Evolutionary conservation across 176 grass and related monocot genomes (phyloP).

Genomic region (Ananas comosus): DNA sequence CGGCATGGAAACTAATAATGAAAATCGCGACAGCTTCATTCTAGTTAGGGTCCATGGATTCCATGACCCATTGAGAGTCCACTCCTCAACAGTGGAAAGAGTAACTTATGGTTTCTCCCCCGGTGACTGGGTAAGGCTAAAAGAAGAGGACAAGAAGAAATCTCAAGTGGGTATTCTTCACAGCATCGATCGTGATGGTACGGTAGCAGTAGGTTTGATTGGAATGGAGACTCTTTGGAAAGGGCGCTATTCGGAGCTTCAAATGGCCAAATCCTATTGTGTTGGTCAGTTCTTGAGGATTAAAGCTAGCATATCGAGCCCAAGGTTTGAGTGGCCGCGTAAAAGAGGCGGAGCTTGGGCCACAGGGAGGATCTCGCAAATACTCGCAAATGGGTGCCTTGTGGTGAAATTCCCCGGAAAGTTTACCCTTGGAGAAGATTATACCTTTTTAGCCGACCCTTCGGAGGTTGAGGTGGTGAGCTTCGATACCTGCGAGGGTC

Average conservation of each 20-base stretch:
- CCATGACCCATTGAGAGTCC: slow-evolving; percentile 66
- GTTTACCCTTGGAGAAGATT: slow-evolving; percentile 54
- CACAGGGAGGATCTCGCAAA: slow-evolving; percentile 54
- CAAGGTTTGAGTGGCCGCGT: slow-evolving; percentile 76
- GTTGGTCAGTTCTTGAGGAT: slow-evolving; percentile 79
- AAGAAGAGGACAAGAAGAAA: slow-evolving; percentile 54
- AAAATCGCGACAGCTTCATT: slow-evolving; percentile 36
- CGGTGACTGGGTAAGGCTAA: slow-evolving; percentile 77
- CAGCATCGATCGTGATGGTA: slow-evolving; percentile 52
- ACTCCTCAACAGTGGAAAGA: slow-evolving; percentile 48
- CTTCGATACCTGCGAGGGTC: slow-evolving; percentile 74
- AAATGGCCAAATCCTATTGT: slow-evolving; percentile 79
- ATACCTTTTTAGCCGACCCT: slow-evolving; percentile 63
- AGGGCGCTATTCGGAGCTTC: slow-evolving; percentile 62
- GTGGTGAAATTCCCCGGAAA: slow-evolving; percentile 69
- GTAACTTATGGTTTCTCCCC: slow-evolving; percentile 61
- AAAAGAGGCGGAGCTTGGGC: slow-evolving; percentile 48
- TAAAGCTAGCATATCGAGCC: slow-evolving; percentile 32
- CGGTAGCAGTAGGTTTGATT: slow-evolving; percentile 60
- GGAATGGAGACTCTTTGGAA: slow-evolving; percentile 71
- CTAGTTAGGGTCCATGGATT: slow-evolving; percentile 72
- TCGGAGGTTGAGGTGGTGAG: slow-evolving; percentile 68
- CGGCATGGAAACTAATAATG: slow-evolving; percentile 53
- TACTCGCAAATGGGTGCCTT: slow-evolving; percentile 74
- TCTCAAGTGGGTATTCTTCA: slow-evolving; percentile 82